A percentile compares a stretch with the other conserved stretches of the same genome.
These are phyloP conservation scores for Brassica juncea DNA, from an alignment of 345 rosid species.

Conservation along the genomic window DNA sequence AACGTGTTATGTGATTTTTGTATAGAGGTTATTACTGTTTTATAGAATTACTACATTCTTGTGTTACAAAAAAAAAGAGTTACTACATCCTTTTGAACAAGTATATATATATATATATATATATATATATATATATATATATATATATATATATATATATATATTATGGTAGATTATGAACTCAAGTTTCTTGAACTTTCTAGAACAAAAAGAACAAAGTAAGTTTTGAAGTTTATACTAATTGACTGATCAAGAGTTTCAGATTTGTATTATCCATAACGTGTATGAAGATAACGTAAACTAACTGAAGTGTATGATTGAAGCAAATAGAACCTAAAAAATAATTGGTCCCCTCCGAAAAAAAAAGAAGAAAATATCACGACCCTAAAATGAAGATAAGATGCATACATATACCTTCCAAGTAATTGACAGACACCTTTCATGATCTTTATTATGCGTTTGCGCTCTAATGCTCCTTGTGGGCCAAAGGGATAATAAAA, in stretches of 20 bases:
- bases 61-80: too few relatives aligned
- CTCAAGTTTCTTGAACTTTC: background rate
- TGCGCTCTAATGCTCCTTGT: background rate
- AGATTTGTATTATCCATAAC: constrained; percentile 18
- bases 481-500: constrained; percentile 3
- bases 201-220: background rate
- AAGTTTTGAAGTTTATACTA: background rate
- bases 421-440: constrained; percentile 13
- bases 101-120: background rate
- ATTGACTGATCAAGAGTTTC: constrained; percentile 14
- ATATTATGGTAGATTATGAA: background rate
- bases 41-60: background rate
- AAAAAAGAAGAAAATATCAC: background rate
- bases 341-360: constrained; percentile 10
- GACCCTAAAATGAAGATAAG: constrained; percentile 41
- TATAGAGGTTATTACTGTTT: background rate
- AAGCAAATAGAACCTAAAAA: constrained; percentile 23
- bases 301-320: constrained; percentile 9
- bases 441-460: background rate
- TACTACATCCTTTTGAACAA: background rate
- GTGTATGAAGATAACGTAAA: background rate
- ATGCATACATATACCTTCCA: constrained; percentile 11
- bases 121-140: too few relatives aligned
- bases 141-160: too few relatives aligned
- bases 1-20: too few relatives aligned